Base-by-base conservation (phyloP, 2,329 filamentous ascomycete species). In the Aspergillus pseudoviridinutans region DNA sequence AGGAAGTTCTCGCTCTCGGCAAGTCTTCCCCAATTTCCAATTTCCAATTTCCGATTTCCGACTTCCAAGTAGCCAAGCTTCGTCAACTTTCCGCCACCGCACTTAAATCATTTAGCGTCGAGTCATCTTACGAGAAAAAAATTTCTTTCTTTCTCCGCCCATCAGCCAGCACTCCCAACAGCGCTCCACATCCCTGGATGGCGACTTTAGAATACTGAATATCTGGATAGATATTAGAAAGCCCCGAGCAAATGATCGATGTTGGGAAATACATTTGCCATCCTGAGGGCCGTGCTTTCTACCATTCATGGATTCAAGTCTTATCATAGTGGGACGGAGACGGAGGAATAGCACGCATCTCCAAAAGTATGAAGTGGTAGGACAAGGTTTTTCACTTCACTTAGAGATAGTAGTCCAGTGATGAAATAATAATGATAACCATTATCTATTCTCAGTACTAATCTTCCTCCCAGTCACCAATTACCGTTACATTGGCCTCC, bases 401-500 rank as follows among this genome's bases (percentile, higher is more conserved):
- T 38, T 17, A 35, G 4, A 44, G n/a, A 44, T 22, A 44, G 41
- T 9, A 10, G 41, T 44, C 32, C 32, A 17, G 32, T 38, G 32
- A 17, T 38, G 14, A 44, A 3, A 24, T 10, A 44, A 44, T 17
- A 17, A 44, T 44, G 8, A 24, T 12, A 44, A 44, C 27, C 10
- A 14, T 47, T 46, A 20, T 22, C 42, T 46, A 17, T 46, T 24
- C n/a, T 38, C 32, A 17, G 14, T 38, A 17, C 32, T 38, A 38
- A 38, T 38, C 32, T 46, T 10, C 20, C 42, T 46, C 42, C 20
- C 1, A 22, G n/a, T 46, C 10, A 24, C 22, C 42, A 46, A 47
- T 24, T 17, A 58, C 51, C 54, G 62, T 65, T 63, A 55, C 58
- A 62, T 47, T 17, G 44, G 17, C 44, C 24, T 47, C 44, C 44